phyloP scores from a whole-genome alignment of 257 asterid genomes.

The Solanum bulbocastanum region DNA sequence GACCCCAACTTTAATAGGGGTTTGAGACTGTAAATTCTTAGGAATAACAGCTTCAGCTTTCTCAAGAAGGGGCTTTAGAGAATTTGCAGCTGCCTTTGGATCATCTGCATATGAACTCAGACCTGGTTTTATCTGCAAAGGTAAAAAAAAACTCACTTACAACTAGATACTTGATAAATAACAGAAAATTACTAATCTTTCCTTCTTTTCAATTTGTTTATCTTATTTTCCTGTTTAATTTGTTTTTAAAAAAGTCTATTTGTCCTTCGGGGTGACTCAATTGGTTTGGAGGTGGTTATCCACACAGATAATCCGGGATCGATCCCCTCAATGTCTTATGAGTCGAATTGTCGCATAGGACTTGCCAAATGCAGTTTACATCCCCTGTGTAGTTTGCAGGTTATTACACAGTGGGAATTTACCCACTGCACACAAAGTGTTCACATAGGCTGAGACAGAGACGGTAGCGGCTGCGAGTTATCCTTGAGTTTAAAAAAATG shows the following conservation, averaged over 20 bases:
- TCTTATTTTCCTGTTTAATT: no score
- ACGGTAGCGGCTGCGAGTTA: no score
- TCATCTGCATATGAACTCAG: constrained; percentile 50
- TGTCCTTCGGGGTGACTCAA: rapidly evolving
- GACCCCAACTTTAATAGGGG: constrained; percentile 71
- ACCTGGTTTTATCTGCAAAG: constrained; percentile 45
- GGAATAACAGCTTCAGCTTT: constrained; percentile 59
- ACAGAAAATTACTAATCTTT: neutral
- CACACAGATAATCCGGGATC: rapidly evolving
- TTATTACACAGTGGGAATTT: no score
- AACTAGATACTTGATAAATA: neutral
- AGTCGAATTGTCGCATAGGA: no score
- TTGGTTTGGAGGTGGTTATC: no score
- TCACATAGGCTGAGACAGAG: no score
- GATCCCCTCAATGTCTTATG: no score
- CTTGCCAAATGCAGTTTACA: no score
- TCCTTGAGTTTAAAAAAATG: rapidly evolving
- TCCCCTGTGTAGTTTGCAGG: no score
- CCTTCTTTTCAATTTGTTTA: neutral
- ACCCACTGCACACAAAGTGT: no score
- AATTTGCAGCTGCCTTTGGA: constrained; percentile 55
- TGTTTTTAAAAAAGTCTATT: no score
- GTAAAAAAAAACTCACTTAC: neutral
- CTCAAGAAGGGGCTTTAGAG: constrained; percentile 40
- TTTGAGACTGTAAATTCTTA: constrained; percentile 24